Evolutionary conservation across 1,139 yeast genomes (phyloP), one percentile per base, ranked within the genome.

Genomic region (Wickerhamomyces sp.): DNA sequence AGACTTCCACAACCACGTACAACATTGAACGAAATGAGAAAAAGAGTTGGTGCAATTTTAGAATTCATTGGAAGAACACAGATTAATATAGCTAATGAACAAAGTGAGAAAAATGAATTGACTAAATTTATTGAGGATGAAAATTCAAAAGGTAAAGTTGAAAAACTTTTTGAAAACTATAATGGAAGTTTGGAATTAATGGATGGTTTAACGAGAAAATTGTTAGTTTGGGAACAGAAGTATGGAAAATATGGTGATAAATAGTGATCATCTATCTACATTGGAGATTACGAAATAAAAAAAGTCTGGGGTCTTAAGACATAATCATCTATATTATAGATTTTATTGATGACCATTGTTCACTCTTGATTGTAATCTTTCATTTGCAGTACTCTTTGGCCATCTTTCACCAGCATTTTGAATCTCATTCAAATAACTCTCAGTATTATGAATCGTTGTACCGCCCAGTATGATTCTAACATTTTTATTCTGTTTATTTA

Each of bases 21-120:
- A 3, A 76, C 90, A 2, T 67, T 90, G 48, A 76, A 78, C 54
- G 99, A 91, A 61, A 81, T 91, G 81, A 79, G 91, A 45, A 83
- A 89, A 59, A 75, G 99, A 47, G 87, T 90, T 1, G 86, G 91
- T 6, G 95, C 96, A 4, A 90, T 93, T 18, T 70, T 91, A 57
- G 98, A 93, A 66, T 93, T 91, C 75, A 75, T 91, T 31, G 89
- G 89, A 9, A 73, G 96, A 41, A 84, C 95, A 2, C 95, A 89
- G 62, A 65, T 81, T 47, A 97, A 93, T 59, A 68, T 90, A 50
- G 83, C 81, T 39, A 79, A 77, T 43, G 96, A 90, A 58, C 81
- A 81, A 52, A 68, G 72, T 10, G 73, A 75, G 47, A 78, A 86
- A 55, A 67, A 70, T 37, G 73, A 71, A 52, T 63, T 81, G 48